Evolutionary conservation across 441 rosid genomes (phyloP), one percentile per base, ranked within the genome.

Genomic region (Francoa sonchifolia): DNA sequence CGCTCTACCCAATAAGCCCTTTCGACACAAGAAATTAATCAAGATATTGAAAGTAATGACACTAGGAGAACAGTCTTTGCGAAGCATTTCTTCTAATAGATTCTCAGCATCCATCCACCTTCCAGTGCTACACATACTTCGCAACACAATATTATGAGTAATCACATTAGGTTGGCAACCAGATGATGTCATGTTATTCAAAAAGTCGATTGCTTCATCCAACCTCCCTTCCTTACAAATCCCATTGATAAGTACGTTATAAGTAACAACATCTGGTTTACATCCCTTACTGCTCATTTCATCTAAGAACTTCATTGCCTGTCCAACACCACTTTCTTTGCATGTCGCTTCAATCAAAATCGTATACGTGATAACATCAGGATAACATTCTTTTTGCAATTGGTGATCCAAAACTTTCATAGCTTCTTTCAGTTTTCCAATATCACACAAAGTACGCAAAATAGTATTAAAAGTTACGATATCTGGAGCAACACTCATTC

Each of bases 311-410:
- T 77, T 75, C 94, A 84, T 81, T 22, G 90, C 97, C 50, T 84
- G 77, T 0, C 28, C 75, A 42, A 89, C 88, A 44, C 95, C 94
- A 19, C 65, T 63, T 62, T 81, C 94, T 52, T 58, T 72, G 43
- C 94, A 89, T 44, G 90, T 81, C 11, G 86, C 95, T 69, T 84
- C 88, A 5, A 84, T 84, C 59, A 89, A 57, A 50, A 81, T 84
- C 10, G 95, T 89, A 45, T 81, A 89, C 0, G 94, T 81, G 21
- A 79, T 66, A 23, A 76, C 88, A 64, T 84, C 88, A 0, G 92
- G 90, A 58, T 71, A 73, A 48, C 94, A 81, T 20, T 71, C 78
- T 47, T 68, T 73, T 58, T 72, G 62, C 50, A 78, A 50, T 58
- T 71, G 84, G 54, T 55, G 33, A 45, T 81, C 63, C 46, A 88